Base-by-base conservation (phyloP, 768 basidiomycete species). In the Kwoniella mangroviensis region DNA sequence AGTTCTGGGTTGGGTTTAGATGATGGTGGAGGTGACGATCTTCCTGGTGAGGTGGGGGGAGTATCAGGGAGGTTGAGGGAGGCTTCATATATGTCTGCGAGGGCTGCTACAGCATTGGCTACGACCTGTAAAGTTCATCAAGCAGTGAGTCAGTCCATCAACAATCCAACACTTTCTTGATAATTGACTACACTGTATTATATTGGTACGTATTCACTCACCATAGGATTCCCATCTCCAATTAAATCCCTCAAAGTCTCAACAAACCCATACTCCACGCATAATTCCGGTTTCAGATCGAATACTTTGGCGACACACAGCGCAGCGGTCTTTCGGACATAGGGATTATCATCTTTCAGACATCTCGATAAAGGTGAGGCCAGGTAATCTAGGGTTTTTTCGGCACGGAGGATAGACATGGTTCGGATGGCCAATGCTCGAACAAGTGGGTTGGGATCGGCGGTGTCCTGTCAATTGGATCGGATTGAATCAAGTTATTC, bases 371-470 rank as follows among this genome's bases (percentile, higher is more conserved):
- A 85, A 0, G 97, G 96, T 82, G 94, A 92, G 76, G 91, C 93
- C n/a, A 99, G 88, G 84, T 98, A 99, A 85, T 98, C 95, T 83
- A 98, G 93, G 82, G 98, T 98, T 88, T 98, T 98, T 83, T 98
- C 97, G 10, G 96, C 95, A 52, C 95, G 91, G 58, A 99, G 85
- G 79, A 92, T 92, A 42, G 94, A 94, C 97, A 99, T 99, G 10
- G 97, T 99, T 45, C 96, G 90, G 81, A 98, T 98, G 42, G 97
- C 92, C 65, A 99, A 87, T 0, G 97, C 97, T 61, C 97, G 90
- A 26, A 98, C 92, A 65, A 98, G 91, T 0, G 97, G 97, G 79
- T 99, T 98, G 11, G 92, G 89, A 81, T 98, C 97, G 74, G 95
- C 94, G 0, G 94, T 90, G 83, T 99, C 97, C 86, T 97, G 70